Conservation (phyloP, 2,329 filamentous ascomycete species). For the Macroventuria anomochaeta region DNA sequence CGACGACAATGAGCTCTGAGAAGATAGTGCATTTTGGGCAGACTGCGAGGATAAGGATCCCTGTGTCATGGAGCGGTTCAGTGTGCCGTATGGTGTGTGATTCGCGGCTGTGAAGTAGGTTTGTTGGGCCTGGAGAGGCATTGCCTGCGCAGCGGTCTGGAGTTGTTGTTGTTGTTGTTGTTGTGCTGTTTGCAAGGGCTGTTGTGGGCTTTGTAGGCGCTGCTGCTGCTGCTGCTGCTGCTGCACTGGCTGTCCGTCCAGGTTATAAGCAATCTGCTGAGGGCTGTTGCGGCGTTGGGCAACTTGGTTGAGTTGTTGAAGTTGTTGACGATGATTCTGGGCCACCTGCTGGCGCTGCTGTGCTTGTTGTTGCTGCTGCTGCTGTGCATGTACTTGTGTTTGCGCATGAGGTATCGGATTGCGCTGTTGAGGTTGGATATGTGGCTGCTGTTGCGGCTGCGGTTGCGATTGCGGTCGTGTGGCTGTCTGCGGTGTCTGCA, state of each 20-base stretch:
- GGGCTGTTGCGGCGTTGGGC: slow-evolving; percentile 23
- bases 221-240: slow-evolving; percentile 32
- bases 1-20: slow-evolving; percentile 8
- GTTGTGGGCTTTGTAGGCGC: slow-evolving; percentile 22
- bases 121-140: slow-evolving; percentile 26
- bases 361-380: slow-evolving; percentile 23
- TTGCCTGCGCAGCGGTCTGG: slow-evolving; percentile 30
- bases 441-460: slow-evolving; percentile 26
- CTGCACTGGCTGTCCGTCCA: slow-evolving; percentile 26
- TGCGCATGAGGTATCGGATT: slow-evolving; percentile 21
- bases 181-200: slow-evolving; percentile 27
- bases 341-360: slow-evolving; percentile 19
- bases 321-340: slow-evolving; percentile 31
- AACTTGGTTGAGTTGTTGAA: slow-evolving; percentile 32
- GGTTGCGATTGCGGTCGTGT: slow-evolving; percentile 27
- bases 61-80: slow-evolving; percentile 34
- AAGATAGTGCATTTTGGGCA: slow-evolving; percentile 18
- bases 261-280: slow-evolving; percentile 29
- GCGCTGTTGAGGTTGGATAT: slow-evolving; percentile 20
- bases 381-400: slow-evolving; percentile 2
- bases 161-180: slow-evolving; percentile 34
- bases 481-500: slow-evolving; percentile 32
- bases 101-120: slow-evolving; percentile 31
- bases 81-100: slow-evolving; percentile 29
- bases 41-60: slow-evolving; percentile 22